Evolutionary conservation across 306 rosid species (phyloP).

Genomic region (Sindora glabra): DNA sequence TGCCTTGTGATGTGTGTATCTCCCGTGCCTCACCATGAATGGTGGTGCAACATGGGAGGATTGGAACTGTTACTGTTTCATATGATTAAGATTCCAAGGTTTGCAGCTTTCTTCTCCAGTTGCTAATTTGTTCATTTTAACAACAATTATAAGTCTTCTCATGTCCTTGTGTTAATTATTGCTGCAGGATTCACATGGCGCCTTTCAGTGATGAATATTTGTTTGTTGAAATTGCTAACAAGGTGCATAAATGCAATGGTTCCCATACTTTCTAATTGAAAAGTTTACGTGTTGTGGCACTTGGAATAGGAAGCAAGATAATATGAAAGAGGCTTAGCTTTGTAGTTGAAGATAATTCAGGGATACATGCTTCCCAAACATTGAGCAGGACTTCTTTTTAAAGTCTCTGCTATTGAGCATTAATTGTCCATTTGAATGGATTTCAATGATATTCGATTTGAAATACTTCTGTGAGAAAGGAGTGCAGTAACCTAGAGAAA

Average conservation of each 20-base stretch:
- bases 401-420: background rate
- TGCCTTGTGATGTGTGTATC: too few relatives aligned
- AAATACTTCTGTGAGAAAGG: background rate
- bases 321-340: background rate
- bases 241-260: slow-evolving; percentile 43
- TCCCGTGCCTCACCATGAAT: too few relatives aligned
- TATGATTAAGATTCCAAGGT: background rate
- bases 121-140: background rate
- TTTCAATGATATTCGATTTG: slow-evolving; percentile 6
- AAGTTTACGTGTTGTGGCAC: slow-evolving; percentile 1
- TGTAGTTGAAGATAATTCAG: background rate
- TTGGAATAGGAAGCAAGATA: slow-evolving; percentile 2
- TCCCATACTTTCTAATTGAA: too few relatives aligned
- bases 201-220: slow-evolving; percentile 97
- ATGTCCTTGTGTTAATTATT: slow-evolving; percentile 34
- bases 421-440: background rate
- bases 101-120: background rate
- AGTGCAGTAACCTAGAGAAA: background rate
- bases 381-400: background rate
- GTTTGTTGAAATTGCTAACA: slow-evolving; percentile 89
- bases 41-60: too few relatives aligned
- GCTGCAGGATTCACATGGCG: slow-evolving; percentile 96
- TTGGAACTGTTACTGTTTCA: background rate
- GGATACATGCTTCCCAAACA: background rate
- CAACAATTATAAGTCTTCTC: slow-evolving; percentile 17